Base-by-base conservation (phyloP, 305 asterid genomes). In the Fraxinus ornus region DNA sequence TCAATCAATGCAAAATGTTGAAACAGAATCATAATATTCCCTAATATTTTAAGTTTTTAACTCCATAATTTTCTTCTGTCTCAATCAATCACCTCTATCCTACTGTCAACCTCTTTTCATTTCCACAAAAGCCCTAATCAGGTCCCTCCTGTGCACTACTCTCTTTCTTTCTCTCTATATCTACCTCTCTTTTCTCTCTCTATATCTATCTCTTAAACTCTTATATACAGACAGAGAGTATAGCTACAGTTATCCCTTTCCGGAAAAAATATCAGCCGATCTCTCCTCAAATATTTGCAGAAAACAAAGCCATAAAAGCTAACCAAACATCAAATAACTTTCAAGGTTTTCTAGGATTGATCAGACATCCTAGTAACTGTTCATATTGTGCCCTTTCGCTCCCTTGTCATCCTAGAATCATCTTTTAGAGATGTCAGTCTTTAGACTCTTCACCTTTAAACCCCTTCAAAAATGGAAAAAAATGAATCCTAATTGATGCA, bases 41-140 rank as follows among this genome's bases (percentile, higher is more conserved):
- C 80, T 78, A 39, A 41, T 78, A 83, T 80, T 78, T 60, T 68
- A 21, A 41, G 37, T 49, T 80, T 78, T 60, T 68, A 21, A 41
- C 52, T 49, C 83, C 85, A 75, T 75, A 81, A 79, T 76, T 80
- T 86, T 86, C 75, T 80, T 75, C 78, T 82, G 88, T 87, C 91
- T 84, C 87, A 77, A 83, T 87, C 88, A 75, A 77, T 89, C 90
- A 83, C 73, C 85, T 85, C 87, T 75, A 84, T 77, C 88, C 82
- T 80, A 84, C 86, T 88, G 82, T 78, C 81, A 84, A 84, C 88
- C 83, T 84, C 86, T 85, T 84, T 47, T 78, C 82, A 84, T 89
- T 89, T 88, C 90, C 94, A 86, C 89, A 87, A 87, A 91, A 89
- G 89, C 92, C 94, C 91, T 89, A 89, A 89, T 84, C 84, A 80